Evolutionary conservation across 2,329 filamentous ascomycete species (phyloP).

Genomic region (Penicillium sp.): DNA sequence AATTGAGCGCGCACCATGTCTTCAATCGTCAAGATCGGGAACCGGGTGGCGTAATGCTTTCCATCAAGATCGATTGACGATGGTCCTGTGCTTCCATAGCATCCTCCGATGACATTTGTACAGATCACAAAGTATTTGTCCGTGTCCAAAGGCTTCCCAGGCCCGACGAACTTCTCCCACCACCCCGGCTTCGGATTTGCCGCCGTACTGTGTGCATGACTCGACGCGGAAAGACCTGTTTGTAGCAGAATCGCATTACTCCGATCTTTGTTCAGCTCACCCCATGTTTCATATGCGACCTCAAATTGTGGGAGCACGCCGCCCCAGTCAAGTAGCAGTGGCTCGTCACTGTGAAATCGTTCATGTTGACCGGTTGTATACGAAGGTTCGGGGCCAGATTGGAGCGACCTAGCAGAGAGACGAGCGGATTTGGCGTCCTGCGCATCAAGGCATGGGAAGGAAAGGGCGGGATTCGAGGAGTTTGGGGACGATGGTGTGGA

Average conservation of each 20-base stretch:
- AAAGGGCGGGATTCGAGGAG: slow-evolving; percentile 80
- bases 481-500: slow-evolving; percentile 26
- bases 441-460: slow-evolving; percentile 88
- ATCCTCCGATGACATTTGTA: slow-evolving; percentile 95
- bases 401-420: slow-evolving; percentile 69
- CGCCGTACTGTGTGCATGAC: slow-evolving; percentile 91
- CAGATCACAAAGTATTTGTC: slow-evolving; percentile 92
- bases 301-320: slow-evolving; percentile 87
- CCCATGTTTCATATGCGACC: slow-evolving; percentile 94
- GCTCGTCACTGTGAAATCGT: slow-evolving; percentile 72
- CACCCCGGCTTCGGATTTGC: slow-evolving; percentile 87
- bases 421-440: slow-evolving; percentile 77
- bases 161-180: slow-evolving; percentile 99
- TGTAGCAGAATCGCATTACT: slow-evolving; percentile 91
- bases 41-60: slow-evolving; percentile 87
- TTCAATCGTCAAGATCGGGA: slow-evolving; percentile 92
- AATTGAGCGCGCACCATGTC: slow-evolving; percentile 99
- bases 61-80: slow-evolving; percentile 88
- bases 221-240: slow-evolving; percentile 95
- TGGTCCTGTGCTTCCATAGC: slow-evolving; percentile 93
- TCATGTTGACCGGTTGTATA: slow-evolving; percentile 90
- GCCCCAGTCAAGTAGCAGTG: slow-evolving; percentile 90
- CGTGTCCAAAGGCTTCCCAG: slow-evolving; percentile 83
- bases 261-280: slow-evolving; percentile 60
- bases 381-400: slow-evolving; percentile 85